These are phyloP conservation scores for Quercus variabilis DNA, from an alignment of 306 rosid species.

Conservation along the genomic window DNA sequence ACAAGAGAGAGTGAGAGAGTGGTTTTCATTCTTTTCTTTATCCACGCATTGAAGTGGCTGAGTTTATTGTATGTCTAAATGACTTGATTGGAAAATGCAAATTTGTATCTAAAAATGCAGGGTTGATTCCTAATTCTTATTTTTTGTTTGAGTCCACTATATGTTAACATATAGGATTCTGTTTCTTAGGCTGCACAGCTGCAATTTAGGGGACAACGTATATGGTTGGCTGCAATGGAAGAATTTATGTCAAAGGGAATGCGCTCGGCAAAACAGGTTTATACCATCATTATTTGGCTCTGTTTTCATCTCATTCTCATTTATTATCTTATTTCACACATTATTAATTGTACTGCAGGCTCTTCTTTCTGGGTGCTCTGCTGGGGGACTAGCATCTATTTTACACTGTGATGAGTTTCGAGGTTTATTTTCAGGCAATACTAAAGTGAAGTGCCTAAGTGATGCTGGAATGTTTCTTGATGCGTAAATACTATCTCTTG, in stretches of 20 bases:
- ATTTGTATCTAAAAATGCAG: background rate
- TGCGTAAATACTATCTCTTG: constrained; percentile 45
- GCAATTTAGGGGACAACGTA: constrained; percentile 89
- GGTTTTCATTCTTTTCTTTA: background rate
- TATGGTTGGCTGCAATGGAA: constrained; percentile 89
- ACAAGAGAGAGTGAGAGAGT: constrained; percentile 4
- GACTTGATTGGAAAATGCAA: background rate
- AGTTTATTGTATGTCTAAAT: constrained; percentile 3
- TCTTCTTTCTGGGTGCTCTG: constrained; percentile 98
- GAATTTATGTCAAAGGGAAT: constrained; percentile 87
- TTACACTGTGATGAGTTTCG: constrained; percentile 85
- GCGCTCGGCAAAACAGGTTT: constrained; percentile 76
- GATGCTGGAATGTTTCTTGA: constrained; percentile 98
- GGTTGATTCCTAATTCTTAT: background rate
- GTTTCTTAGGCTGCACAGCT: constrained; percentile 50
- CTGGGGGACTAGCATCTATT: constrained; percentile 91
- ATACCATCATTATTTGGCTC: background rate
- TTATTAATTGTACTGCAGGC: constrained; percentile 46
- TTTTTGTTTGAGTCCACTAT: constrained; percentile 4
- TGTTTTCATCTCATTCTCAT: background rate
- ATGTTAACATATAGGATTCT: constrained; percentile 2
- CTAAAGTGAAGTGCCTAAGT: constrained; percentile 87
- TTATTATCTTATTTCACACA: constrained; percentile 5
- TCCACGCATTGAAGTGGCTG: background rate
- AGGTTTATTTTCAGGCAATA: constrained; percentile 50